Evolutionary conservation across 805 yeast species (phyloP).

Genomic region (Wickerhamomyces queroliae): DNA sequence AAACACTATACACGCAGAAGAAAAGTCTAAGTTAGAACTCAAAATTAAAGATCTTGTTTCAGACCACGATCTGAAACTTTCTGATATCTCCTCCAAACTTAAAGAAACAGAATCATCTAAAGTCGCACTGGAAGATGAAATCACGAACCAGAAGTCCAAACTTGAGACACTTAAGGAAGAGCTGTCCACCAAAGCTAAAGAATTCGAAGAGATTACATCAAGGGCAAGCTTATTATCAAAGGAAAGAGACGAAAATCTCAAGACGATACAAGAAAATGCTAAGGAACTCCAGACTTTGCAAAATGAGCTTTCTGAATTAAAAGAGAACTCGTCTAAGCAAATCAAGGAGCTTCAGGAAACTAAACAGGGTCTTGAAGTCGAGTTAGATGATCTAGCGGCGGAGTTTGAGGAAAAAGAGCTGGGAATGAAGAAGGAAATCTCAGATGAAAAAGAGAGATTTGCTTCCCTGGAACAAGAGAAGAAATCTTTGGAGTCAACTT

Average conservation of each 20-base stretch:
- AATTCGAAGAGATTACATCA: too few relatives aligned
- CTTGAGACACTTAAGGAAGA: background rate
- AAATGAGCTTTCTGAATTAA: conserved; percentile 2
- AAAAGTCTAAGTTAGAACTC: background rate
- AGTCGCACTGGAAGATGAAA: background rate
- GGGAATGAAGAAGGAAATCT: conserved; percentile 20
- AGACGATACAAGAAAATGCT: background rate
- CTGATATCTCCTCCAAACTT: background rate
- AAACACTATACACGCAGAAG: background rate
- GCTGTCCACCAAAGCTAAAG: background rate
- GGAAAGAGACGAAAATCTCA: conserved; percentile 3
- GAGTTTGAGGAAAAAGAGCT: too few relatives aligned
- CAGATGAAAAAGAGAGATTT: conserved; percentile 19
- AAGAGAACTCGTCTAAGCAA: background rate
- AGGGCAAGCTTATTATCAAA: too few relatives aligned
- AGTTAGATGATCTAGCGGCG: conserved; percentile 19
- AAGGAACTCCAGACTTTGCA: background rate
- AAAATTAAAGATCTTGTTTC: background rate
- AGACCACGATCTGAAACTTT: background rate
- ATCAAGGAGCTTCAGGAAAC: conserved; percentile 3
- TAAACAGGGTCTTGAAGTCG: conserved; percentile 13
- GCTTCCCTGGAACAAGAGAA: conserved; percentile 25
- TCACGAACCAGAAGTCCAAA: background rate
- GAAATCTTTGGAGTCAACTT: conserved; percentile 25
- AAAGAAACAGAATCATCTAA: background rate